phyloP scores from a whole-genome alignment of 495 filamentous ascomycete species.

The Annulohypoxylon maeteangense region DNA sequence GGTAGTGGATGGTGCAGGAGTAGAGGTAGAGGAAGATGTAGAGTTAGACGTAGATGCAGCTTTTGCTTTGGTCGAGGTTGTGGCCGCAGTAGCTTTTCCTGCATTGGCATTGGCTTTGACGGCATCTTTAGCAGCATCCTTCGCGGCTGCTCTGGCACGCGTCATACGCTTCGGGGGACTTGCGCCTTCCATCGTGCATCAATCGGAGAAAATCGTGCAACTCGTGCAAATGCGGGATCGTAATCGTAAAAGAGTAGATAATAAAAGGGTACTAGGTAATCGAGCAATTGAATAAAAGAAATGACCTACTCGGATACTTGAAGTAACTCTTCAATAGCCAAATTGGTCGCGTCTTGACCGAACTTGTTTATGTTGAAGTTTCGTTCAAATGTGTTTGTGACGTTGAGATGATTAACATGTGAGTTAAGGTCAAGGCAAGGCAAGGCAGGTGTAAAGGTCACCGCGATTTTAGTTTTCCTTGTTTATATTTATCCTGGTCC shows the following conservation, averaged over 20 bases:
- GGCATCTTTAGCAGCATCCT: constrained; percentile 51
- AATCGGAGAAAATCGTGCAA: not conserved
- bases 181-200: constrained; percentile 56
- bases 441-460: constrained; percentile 15
- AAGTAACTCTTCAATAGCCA: constrained; percentile 21
- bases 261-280: no score
- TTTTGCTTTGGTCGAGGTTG: constrained; percentile 52
- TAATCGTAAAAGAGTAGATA: constrained; percentile 15
- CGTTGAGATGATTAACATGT: constrained; percentile 21
- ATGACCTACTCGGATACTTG: constrained; percentile 23
- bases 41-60: constrained; percentile 48
- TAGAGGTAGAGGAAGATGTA: constrained; percentile 38
- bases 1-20: no score
- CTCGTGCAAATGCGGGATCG: not conserved
- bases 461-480: constrained; percentile 32
- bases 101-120: constrained; percentile 52
- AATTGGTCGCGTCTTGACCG: constrained; percentile 14
- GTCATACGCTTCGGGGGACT: constrained; percentile 66
- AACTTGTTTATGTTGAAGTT: constrained; percentile 20
- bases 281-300: not conserved
- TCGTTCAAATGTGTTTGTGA: constrained; percentile 14
- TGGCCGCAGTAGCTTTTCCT: constrained; percentile 40
- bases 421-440: constrained; percentile 22
- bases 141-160: constrained; percentile 66
- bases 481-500: constrained; percentile 50